These are phyloP conservation scores for Aethionema arabicum DNA, from an alignment of 345 rosid genomes.

Conservation along the genomic window DNA sequence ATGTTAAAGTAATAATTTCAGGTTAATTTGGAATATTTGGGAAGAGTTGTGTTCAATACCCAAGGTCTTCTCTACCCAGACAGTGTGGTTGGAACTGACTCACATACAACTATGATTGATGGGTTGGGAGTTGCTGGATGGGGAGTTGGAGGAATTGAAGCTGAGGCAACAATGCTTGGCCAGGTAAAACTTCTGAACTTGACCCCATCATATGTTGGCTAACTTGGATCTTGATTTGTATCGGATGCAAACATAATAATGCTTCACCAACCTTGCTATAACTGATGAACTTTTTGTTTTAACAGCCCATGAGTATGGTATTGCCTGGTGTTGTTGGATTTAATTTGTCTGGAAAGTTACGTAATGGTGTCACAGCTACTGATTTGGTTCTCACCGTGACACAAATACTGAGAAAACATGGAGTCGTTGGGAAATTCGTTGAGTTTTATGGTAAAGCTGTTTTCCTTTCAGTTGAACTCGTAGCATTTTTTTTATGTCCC, in stretches of 20 bases:
- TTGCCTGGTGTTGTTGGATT: constrained; percentile 97
- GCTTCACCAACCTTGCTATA: too few relatives aligned
- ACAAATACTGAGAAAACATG: constrained; percentile 93
- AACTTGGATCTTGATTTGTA: too few relatives aligned
- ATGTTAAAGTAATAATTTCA: constrained; percentile 31
- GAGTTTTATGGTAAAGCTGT: constrained; percentile 60
- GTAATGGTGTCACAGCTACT: constrained; percentile 89
- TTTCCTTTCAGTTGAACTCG: too few relatives aligned
- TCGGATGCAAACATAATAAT: too few relatives aligned
- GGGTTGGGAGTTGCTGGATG: constrained; percentile 98
- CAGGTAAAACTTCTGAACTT: constrained; percentile 51
- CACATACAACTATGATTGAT: constrained; percentile 97
- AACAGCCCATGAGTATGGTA: constrained; percentile 99
- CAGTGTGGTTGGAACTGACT: constrained; percentile 95
- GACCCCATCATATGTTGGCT: not conserved
- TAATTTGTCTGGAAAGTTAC: constrained; percentile 69
- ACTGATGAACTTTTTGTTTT: not conserved
- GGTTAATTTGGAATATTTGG: constrained; percentile 93
- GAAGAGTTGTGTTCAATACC: constrained; percentile 85
- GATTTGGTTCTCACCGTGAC: constrained; percentile 94
- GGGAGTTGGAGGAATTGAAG: constrained; percentile 99
- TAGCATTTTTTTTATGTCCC: too few relatives aligned
- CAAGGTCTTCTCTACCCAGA: constrained; percentile 82
- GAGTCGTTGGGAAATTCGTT: constrained; percentile 95
- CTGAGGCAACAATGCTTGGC: constrained; percentile 97